Evolutionary conservation across 2,329 filamentous ascomycete species (phyloP).

Genomic region (Phoma sp.): DNA sequence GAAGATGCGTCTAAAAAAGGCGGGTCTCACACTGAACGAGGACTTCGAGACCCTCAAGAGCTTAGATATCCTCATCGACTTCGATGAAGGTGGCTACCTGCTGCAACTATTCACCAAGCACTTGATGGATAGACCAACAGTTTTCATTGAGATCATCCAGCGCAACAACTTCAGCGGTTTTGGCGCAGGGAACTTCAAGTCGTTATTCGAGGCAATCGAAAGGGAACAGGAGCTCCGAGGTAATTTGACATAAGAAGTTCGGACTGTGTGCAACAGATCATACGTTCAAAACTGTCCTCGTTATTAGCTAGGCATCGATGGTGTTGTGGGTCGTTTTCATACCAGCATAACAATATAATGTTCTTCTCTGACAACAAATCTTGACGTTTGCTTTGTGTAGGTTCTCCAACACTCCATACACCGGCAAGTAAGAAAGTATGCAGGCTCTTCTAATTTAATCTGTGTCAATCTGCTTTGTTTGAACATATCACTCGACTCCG

Average conservation of each 20-base stretch:
- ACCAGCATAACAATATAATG: constrained; percentile 13
- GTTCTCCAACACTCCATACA: no score
- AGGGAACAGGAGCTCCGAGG: constrained; percentile 86
- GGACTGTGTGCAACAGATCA: neutral
- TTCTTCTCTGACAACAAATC: neutral
- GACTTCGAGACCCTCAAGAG: constrained; percentile 77
- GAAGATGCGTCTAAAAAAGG: constrained; percentile 71
- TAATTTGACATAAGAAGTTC: constrained; percentile 62
- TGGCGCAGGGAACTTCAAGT: constrained; percentile 95
- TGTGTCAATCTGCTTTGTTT: no score
- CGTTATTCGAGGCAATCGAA: constrained; percentile 93
- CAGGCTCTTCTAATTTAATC: no score
- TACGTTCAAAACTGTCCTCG: neutral
- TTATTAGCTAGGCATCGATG: constrained; percentile 8
- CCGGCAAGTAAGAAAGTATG: no score
- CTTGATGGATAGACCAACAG: constrained; percentile 90
- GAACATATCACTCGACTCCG: no score
- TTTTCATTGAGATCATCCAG: constrained; percentile 97
- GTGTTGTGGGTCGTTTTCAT: constrained; percentile 10
- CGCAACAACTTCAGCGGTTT: constrained; percentile 89
- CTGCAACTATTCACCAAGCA: constrained; percentile 70
- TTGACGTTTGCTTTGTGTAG: neutral
- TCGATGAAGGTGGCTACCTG: constrained; percentile 90
- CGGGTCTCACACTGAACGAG: constrained; percentile 69
- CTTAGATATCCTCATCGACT: constrained; percentile 91